Conservation (phyloP, 257 asterid species). For the Jacaranda copaia region DNA sequence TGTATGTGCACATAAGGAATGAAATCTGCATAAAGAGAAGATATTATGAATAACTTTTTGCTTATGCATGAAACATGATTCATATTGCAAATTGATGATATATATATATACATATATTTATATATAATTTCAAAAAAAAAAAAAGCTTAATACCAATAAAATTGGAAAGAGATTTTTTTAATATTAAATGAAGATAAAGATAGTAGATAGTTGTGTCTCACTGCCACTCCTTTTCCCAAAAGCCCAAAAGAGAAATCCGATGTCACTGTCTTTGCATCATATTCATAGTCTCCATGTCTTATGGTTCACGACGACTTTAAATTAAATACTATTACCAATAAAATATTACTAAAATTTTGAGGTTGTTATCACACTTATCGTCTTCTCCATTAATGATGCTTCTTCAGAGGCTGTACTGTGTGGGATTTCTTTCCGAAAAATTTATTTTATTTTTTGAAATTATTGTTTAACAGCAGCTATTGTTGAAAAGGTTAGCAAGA, state of each 20-base stretch:
- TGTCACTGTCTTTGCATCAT: slow-evolving; percentile 52
- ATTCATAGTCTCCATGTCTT: slow-evolving; percentile 31
- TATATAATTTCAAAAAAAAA: background rate
- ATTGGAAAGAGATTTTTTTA: background rate
- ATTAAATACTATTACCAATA: slow-evolving; percentile 36
- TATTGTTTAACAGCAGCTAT: background rate
- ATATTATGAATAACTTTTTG: slow-evolving; percentile 9
- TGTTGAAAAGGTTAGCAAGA: background rate
- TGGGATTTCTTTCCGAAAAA: background rate
- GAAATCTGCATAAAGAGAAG: background rate
- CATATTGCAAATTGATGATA: background rate
- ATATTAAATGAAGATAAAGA: slow-evolving; percentile 12
- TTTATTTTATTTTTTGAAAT: too few relatives aligned
- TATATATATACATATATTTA: too few relatives aligned
- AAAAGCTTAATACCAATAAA: background rate
- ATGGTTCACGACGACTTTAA: slow-evolving; percentile 38
- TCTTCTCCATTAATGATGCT: background rate
- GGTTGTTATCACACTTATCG: slow-evolving; percentile 43
- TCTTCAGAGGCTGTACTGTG: background rate
- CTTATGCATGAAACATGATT: background rate
- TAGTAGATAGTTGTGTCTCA: slow-evolving; percentile 1
- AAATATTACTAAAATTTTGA: slow-evolving; percentile 18
- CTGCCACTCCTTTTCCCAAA: background rate
- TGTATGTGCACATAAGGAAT: background rate
- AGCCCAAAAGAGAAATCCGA: slow-evolving; percentile 44